Base-by-base conservation (phyloP, 2,329 filamentous ascomycete species). In the Penicillium freii region DNA sequence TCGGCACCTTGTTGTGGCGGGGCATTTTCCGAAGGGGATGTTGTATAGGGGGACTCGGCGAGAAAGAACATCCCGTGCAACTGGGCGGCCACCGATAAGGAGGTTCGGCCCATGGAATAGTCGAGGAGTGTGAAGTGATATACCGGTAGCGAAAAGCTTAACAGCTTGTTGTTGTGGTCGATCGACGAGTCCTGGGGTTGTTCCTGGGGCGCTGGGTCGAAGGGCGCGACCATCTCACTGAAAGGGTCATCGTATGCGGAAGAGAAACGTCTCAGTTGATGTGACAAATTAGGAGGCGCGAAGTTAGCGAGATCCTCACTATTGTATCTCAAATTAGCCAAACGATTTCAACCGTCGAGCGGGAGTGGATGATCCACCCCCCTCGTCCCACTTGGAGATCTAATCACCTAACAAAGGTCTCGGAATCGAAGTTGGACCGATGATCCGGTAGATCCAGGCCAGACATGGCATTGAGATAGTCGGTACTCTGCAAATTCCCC, bases 1-100 rank as follows among this genome's bases (percentile, higher is more conserved):
- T 97, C 93, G 19, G 75, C 74, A 21, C 73, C 69, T 62, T 74
- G 71, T 50, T 73, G 51, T 85, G 91, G 71, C 73, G 82, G 78
- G 10, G 80, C 77, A 64, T 85, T 83, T 57, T 78, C 78, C 4
- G 79, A 78, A 4, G 81, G 78, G 3, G 80, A 81, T 3, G 81
- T 79, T 4, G 84, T 82, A 80, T 83, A 86, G 15, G 84, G 83
- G 33, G 85, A 85, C 68, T 87, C 85, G 38, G 85, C 85, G 19
- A 87, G 77, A 66, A 87, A 87, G 76, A 88, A 88, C 84, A 87
- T 87, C 73, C 85, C 85, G 65, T 87, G 84, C 21, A 88, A 75
- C 71, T 87, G 85, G 19, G 85, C 85, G 27, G 81, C 78, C 62
- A 87, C 76, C 27, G 82, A 83, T 54, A 87, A 75, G 1, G 81